These are phyloP conservation scores for Musa troglodytarum DNA, from an alignment of 176 grass and related monocot genomes.

Conservation along the genomic window DNA sequence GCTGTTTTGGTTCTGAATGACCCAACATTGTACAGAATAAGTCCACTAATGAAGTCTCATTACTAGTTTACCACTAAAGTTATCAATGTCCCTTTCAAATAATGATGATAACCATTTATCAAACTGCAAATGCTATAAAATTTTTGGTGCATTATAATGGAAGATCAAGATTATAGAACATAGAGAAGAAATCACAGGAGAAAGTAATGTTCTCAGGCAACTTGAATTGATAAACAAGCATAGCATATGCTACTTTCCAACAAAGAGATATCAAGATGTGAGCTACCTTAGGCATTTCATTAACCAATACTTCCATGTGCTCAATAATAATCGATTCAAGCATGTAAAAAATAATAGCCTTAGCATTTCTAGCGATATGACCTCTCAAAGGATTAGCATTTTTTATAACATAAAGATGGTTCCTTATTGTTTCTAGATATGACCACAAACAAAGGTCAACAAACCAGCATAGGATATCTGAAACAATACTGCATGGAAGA, in stretches of 20 bases:
- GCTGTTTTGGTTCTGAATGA: conserved; percentile 84
- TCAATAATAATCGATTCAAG: no score
- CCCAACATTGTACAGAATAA: conserved; percentile 59
- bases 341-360: no score
- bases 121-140: conserved; percentile 61
- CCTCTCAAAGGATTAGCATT: no score
- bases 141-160: conserved; percentile 56
- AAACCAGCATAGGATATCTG: neutral
- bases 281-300: no score
- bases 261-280: no score
- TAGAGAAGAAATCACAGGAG: conserved; percentile 29
- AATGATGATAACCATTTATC: conserved; percentile 71
- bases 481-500: conserved; percentile 34
- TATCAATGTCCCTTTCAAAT: conserved; percentile 28
- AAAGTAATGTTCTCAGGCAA: neutral
- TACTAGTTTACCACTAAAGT: conserved; percentile 12
- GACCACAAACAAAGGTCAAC: conserved; percentile 87
- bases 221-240: neutral
- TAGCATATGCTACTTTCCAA: no score
- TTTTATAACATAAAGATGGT: no score
- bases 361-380: no score
- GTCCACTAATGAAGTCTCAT: conserved; percentile 45
- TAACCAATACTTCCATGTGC: no score
- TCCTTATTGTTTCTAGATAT: neutral
- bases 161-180: conserved; percentile 47